A percentile compares a stretch with the other conserved stretches of the same genome.
Conservation (phyloP, 495 filamentous ascomycete species). For the Beverwykella pulmonaria region DNA sequence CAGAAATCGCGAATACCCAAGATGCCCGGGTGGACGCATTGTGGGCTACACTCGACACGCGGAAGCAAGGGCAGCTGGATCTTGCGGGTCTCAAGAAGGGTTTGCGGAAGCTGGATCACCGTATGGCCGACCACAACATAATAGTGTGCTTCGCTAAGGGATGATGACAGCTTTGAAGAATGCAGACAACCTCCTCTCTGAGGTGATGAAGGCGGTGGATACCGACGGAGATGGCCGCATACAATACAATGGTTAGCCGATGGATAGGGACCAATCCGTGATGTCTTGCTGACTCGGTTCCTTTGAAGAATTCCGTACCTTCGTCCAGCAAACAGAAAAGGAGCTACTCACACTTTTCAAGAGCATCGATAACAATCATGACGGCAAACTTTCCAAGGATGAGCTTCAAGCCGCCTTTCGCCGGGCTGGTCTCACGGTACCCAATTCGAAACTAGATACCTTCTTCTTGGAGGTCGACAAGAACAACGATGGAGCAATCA, state of each 20-base stretch:
- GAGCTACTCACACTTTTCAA: constrained; percentile 81
- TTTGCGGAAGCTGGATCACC: constrained; percentile 86
- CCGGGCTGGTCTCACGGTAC: constrained; percentile 75
- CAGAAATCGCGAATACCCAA: constrained; percentile 60
- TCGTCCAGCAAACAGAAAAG: constrained; percentile 82
- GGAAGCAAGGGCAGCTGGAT: constrained; percentile 76
- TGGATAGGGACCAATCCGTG: not conserved
- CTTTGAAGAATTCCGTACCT: constrained; percentile 76
- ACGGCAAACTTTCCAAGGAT: constrained; percentile 83
- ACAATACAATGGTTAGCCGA: constrained; percentile 74
- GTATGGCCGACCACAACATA: constrained; percentile 58
- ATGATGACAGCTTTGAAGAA: constrained; percentile 77
- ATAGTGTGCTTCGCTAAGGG: constrained; percentile 15
- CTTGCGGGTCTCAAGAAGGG: constrained; percentile 80
- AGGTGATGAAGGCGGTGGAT: constrained; percentile 79
- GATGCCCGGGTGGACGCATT: constrained; percentile 77
- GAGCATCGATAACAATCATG: constrained; percentile 81
- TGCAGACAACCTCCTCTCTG: constrained; percentile 81
- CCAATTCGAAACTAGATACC: constrained; percentile 71
- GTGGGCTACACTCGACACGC: constrained; percentile 78
- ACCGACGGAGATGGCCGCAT: constrained; percentile 85
- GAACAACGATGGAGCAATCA: constrained; percentile 86
- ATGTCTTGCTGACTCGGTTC: not conserved
- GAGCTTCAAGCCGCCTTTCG: constrained; percentile 80
- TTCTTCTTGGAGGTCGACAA: constrained; percentile 90